phyloP scores from a whole-genome alignment of 257 asterid species.

The Oldenlandia corymbosa region DNA sequence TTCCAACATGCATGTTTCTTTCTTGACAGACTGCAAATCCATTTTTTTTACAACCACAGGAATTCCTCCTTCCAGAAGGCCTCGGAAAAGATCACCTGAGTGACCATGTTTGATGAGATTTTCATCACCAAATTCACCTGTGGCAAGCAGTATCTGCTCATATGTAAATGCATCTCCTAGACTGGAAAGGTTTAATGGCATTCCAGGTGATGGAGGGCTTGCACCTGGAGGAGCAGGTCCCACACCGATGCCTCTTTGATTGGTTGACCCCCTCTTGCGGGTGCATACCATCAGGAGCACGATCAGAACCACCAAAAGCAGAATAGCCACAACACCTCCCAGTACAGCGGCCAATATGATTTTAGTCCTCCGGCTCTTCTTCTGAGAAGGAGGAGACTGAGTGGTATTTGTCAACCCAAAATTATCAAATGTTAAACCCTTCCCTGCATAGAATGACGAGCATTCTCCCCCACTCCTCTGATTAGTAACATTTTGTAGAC shows the following conservation, averaged over 20 bases:
- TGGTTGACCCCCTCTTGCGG: conserved; percentile 49
- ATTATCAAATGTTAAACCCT: conserved; percentile 70
- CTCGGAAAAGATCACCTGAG: conserved; percentile 74
- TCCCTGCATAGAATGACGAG: conserved; percentile 53
- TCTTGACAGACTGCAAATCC: conserved; percentile 46
- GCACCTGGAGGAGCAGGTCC: conserved; percentile 63
- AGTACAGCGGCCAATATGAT: conserved; percentile 69
- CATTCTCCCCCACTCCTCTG: conserved; percentile 69
- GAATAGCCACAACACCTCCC: conserved; percentile 59
- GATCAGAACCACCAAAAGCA: conserved; percentile 32
- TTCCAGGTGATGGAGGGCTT: conserved; percentile 47
- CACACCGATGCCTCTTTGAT: conserved; percentile 52
- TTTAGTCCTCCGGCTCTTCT: conserved; percentile 30
- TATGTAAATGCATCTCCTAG: conserved; percentile 70
- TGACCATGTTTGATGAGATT: conserved; percentile 73
- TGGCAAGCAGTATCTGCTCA: conserved; percentile 77
- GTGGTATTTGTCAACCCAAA: conserved; percentile 55
- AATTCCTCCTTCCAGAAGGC: conserved; percentile 70
- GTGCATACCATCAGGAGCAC: conserved; percentile 43
- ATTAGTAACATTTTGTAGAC: conserved; percentile 47
- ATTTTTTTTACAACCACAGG: conserved; percentile 66
- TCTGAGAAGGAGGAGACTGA: conserved; percentile 36
- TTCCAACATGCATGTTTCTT: conserved; percentile 57
- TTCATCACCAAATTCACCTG: conserved; percentile 49
- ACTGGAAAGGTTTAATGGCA: conserved; percentile 45